A percentile compares a stretch with the other conserved stretches of the same genome.
Conservation (phyloP, 2,329 filamentous ascomycete genomes). For the Sporothrix variecibatus region DNA sequence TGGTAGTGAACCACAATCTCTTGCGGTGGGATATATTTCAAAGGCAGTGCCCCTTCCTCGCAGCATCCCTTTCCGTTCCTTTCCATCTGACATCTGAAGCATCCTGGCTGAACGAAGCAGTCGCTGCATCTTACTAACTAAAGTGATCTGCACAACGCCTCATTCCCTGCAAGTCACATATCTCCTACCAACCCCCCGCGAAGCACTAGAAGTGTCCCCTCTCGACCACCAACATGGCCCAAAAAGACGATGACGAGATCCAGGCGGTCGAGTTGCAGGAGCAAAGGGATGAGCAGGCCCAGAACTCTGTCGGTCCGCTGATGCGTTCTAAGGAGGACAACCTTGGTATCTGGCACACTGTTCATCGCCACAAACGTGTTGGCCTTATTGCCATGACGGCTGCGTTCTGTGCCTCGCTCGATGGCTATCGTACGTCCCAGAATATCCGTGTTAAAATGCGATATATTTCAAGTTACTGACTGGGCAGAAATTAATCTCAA, state of each 20-base stretch:
- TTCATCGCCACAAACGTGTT: conserved; percentile 40
- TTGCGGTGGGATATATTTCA: background rate
- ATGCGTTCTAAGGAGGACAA: conserved; percentile 44
- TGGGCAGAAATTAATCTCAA: conserved; percentile 26
- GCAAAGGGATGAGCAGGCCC: background rate
- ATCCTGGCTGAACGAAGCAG: background rate
- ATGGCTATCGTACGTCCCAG: conserved; percentile 43
- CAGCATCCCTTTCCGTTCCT: background rate
- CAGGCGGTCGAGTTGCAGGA: conserved; percentile 20
- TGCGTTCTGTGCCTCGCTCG: conserved; percentile 45
- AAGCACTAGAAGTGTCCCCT: background rate
- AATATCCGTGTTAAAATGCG: background rate
- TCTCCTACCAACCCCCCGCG: background rate
- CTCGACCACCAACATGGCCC: background rate
- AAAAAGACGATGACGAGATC: conserved; percentile 2
- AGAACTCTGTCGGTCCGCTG: conserved; percentile 26
- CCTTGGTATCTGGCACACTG: conserved; percentile 43
- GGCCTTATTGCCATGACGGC: conserved; percentile 43
- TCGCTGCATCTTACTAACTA: background rate
- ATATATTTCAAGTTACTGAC: background rate
- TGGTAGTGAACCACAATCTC: too few relatives aligned
- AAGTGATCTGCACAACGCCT: background rate
- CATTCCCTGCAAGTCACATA: background rate
- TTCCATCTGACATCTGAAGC: background rate
- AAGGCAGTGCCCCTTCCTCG: background rate